Percentiles rank a stretch among this genome's conserved stretches.
phyloP scores from a whole-genome alignment of 768 basidiomycete genomes.

The Tulasnella sp. region DNA sequence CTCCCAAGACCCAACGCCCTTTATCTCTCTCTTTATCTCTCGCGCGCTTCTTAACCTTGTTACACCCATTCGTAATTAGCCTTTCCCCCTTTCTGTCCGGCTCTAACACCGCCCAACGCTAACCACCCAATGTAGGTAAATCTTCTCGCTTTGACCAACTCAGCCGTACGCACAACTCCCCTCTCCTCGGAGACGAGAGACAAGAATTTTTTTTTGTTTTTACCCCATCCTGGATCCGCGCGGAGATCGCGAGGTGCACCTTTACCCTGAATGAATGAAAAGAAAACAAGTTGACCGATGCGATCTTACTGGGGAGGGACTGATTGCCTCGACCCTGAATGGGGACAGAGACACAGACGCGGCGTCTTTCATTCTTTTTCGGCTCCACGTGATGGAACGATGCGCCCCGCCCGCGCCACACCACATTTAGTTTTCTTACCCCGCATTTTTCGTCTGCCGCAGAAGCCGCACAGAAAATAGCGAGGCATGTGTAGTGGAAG shows the following conservation, averaged over 20 bases:
- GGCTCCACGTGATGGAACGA: background rate
- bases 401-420: background rate
- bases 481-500: background rate
- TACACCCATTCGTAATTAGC: conserved; percentile 3
- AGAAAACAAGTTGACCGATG: background rate
- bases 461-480: background rate
- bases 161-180: background rate
- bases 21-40: background rate
- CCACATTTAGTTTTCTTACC: background rate
- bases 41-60: background rate
- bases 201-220: background rate
- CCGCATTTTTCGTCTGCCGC: background rate
- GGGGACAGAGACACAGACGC: background rate
- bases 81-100: background rate
- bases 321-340: background rate
- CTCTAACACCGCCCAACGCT: background rate
- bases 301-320: background rate
- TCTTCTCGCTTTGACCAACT: conserved; percentile 1
- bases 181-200: background rate
- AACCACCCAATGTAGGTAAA: background rate
- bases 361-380: background rate
- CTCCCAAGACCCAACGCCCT: background rate
- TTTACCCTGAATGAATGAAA: background rate
- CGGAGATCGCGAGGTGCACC: conserved; percentile 1
- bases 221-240: background rate